Evolutionary conservation across 768 basidiomycete species (phyloP).

Genomic region (Ramaria sp.): DNA sequence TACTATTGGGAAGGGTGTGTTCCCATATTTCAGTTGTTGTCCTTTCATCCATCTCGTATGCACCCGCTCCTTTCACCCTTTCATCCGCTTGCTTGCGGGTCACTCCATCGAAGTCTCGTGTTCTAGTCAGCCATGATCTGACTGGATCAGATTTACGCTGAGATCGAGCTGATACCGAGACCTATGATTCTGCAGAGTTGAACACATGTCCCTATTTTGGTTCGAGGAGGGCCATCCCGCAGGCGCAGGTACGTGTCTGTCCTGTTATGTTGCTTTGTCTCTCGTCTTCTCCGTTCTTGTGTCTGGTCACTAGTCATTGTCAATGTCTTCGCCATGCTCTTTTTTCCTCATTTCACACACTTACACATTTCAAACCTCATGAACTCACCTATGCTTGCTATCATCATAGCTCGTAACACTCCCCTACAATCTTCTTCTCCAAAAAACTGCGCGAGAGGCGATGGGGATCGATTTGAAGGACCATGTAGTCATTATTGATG

Average conservation of each 20-base stretch:
- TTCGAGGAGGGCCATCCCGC: slow-evolving; percentile 74
- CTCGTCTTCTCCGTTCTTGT: neutral
- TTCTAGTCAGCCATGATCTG: no score
- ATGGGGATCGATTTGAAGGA: slow-evolving; percentile 76
- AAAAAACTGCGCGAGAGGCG: slow-evolving; percentile 73
- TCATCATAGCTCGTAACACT: slow-evolving; percentile 83
- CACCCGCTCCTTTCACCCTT: no score
- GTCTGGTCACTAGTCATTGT: neutral
- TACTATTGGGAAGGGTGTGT: slow-evolving; percentile 47
- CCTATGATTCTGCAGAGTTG: neutral
- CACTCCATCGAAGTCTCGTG: no score
- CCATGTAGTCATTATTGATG: slow-evolving; percentile 87
- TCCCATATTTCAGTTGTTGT: no score
- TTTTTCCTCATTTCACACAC: neutral
- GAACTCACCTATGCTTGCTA: no score
- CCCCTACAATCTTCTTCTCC: slow-evolving; percentile 87
- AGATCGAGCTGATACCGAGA: neutral
- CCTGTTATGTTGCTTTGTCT: no score
- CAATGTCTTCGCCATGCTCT: no score
- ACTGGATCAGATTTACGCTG: no score
- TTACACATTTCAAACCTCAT: no score
- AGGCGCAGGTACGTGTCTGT: slow-evolving; percentile 60
- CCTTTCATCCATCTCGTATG: neutral
- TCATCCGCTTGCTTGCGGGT: neutral
- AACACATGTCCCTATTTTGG: slow-evolving; percentile 90